Percentiles rank a stretch among this genome's conserved stretches.
Conservation (phyloP, 116 monocot species). For the Cymodocea nodosa region DNA sequence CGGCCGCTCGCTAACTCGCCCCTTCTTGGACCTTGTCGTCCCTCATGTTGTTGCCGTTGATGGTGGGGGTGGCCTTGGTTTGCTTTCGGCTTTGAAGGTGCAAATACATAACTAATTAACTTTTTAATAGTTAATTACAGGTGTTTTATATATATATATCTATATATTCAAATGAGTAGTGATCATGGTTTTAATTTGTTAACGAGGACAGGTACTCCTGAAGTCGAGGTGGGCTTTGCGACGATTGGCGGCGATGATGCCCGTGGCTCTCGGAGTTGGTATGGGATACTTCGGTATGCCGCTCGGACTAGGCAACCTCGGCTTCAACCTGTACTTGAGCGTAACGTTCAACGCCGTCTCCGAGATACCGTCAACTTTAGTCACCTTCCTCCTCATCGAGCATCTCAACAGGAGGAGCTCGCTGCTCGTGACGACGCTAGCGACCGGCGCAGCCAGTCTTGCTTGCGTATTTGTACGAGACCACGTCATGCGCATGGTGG, state of each 20-base stretch:
- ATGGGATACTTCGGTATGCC: conserved; percentile 86
- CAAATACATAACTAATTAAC: too few relatives aligned
- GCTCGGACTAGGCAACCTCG: conserved; percentile 35
- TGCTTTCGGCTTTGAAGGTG: conserved; percentile 33
- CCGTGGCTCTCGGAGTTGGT: conserved; percentile 43
- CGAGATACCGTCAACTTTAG: conserved; percentile 42
- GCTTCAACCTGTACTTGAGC: conserved; percentile 44
- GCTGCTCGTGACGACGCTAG: conserved; percentile 11
- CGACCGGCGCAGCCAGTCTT: conserved; percentile 22
- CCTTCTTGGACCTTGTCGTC: conserved; percentile 10
- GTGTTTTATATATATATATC: too few relatives aligned
- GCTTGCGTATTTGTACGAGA: conserved; percentile 14
- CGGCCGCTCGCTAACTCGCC: conserved; percentile 10
- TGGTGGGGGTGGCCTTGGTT: neutral
- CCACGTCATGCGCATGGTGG: conserved; percentile 13
- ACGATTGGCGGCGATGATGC: conserved; percentile 46
- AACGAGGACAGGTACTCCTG: conserved; percentile 8
- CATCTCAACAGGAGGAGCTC: conserved; percentile 22
- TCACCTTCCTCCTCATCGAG: conserved; percentile 26
- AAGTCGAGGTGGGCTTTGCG: conserved; percentile 41
- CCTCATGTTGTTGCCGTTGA: neutral
- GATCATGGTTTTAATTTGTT: too few relatives aligned
- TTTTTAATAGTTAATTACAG: too few relatives aligned
- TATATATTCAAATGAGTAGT: too few relatives aligned
- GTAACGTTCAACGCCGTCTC: conserved; percentile 42